Conservation (phyloP, 2,329 filamentous ascomycete species). For the Cadophora sp. region DNA sequence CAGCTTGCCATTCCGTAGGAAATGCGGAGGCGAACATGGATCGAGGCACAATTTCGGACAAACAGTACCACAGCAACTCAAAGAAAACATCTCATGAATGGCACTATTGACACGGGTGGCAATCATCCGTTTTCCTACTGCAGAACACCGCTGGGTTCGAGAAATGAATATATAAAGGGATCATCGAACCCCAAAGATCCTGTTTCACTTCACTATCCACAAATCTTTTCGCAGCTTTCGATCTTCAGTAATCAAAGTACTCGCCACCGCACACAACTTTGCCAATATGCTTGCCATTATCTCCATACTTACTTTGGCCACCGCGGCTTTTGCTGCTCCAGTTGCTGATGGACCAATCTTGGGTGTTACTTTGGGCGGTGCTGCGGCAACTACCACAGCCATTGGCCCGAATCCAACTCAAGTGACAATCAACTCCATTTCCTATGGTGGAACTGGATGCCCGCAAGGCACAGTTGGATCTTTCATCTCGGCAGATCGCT, state of each 20-base stretch:
- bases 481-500: conserved; percentile 51
- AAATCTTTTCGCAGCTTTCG: conserved; percentile 14
- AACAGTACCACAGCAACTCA: conserved; percentile 18
- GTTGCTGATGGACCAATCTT: conserved; percentile 31
- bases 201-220: conserved; percentile 26
- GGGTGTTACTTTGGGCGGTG: conserved; percentile 24
- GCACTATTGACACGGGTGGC: conserved; percentile 23
- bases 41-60: conserved; percentile 25
- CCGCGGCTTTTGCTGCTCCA: conserved; percentile 36
- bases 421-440: conserved; percentile 52
- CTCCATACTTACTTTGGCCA: conserved; percentile 34
- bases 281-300: conserved; percentile 33
- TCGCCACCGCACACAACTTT: neutral
- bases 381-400: conserved; percentile 32
- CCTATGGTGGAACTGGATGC: conserved; percentile 56
- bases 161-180: conserved; percentile 34
- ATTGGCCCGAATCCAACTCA: conserved; percentile 43
- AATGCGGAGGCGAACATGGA: conserved; percentile 28
- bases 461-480: conserved; percentile 52
- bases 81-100: conserved; percentile 17
- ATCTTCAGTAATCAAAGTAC: conserved; percentile 14
- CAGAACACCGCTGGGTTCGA: conserved; percentile 10
- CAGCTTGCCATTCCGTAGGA: conserved; percentile 13
- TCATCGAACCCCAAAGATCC: conserved; percentile 16
- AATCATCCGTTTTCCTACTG: conserved; percentile 28